Percentiles rank a stretch among this genome's conserved stretches.
phyloP scores from a whole-genome alignment of 805 yeast genomes.

The Pichia phayaonensis region DNA sequence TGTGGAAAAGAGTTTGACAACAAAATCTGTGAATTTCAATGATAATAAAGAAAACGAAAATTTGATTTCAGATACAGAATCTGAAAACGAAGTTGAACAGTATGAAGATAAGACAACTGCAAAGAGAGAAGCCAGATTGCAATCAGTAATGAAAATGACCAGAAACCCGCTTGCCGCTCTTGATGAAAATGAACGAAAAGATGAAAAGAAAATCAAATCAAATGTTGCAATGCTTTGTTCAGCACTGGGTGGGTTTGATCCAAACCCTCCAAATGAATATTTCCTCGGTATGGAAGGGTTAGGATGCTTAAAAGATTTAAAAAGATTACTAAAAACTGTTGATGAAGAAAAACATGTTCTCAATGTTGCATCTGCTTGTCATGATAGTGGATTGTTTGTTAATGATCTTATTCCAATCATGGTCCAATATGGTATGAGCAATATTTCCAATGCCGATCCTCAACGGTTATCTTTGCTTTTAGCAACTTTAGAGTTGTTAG shows the following conservation, averaged over 20 bases:
- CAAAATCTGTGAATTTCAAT: not conserved
- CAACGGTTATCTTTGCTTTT: conserved; percentile 44
- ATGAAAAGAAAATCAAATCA: conserved; percentile 44
- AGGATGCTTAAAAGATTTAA: conserved; percentile 80
- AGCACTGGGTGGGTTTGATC: conserved; percentile 88
- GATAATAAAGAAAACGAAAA: conserved; percentile 8
- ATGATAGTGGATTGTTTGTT: conserved; percentile 64
- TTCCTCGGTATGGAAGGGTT: conserved; percentile 81
- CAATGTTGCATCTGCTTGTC: conserved; percentile 84
- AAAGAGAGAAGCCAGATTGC: conserved; percentile 6
- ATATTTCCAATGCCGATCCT: conserved; percentile 26
- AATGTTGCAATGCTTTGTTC: conserved; percentile 77
- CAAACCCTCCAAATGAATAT: conserved; percentile 41
- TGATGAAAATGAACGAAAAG: conserved; percentile 5
- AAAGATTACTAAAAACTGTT: conserved; percentile 77
- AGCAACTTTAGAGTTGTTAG: conserved; percentile 71
- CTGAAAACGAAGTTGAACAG: conserved; percentile 1
- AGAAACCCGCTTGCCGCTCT: not conserved
- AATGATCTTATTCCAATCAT: conserved; percentile 72
- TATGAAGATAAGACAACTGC: not conserved
- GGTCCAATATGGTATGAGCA: conserved; percentile 33
- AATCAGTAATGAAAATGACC: conserved; percentile 5
- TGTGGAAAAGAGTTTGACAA: conserved; percentile 7
- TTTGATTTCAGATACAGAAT: conserved; percentile 4
- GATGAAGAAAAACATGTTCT: conserved; percentile 65